Base-by-base conservation (phyloP, 164 flowering plant species). In the Tinospora cordifolia region DNA sequence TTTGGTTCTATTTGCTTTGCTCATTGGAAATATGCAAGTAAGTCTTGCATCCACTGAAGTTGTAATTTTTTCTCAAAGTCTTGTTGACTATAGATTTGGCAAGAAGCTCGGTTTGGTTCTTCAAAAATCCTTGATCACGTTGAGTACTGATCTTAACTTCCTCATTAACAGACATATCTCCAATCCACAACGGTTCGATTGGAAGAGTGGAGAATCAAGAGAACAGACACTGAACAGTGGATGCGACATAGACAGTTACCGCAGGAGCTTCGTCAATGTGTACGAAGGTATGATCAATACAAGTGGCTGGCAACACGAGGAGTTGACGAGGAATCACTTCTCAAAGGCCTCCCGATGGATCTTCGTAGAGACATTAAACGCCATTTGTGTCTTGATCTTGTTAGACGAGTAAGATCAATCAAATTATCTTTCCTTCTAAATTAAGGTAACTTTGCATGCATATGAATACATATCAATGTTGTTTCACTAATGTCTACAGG, bases 231-330 rank as follows among this genome's bases (percentile, higher is more conserved):
- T 8, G 99, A 94, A 73, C 90, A 89, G 72, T 94, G 99, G 99
- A 94, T 94, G 99, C 92, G 76, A 51, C 97, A 94, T 75, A 79
- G 99, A 78, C 97, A 94, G 81, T 85, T 94, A 13, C 99, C 99
- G 4, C 86, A 77, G 11, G 92, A 90, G 62, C 63, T 94, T 27
- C 84, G 79, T 78, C 85, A 86, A 59, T 79, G 88, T 0, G 88
- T 92, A 0, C 75, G 95, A 19, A 87, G 82, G 69, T 92, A 92
- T 36, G 92, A 90, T 75, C 97, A 90, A 46, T 92, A 89, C 71
- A 92, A 88, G 72, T 94, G 99, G 99, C 69, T 89, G 60, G 97
- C 97, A 11, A 94, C 97, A 9, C 72, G 91, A 66, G 99, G 99
- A 46, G 99, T 94, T 19, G 88, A 94, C 70, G 97, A 94, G 78